These are phyloP conservation scores for Rhodotorula mucilaginosa DNA, from an alignment of 1,284 basidiomycete genomes.

Conservation along the genomic window DNA sequence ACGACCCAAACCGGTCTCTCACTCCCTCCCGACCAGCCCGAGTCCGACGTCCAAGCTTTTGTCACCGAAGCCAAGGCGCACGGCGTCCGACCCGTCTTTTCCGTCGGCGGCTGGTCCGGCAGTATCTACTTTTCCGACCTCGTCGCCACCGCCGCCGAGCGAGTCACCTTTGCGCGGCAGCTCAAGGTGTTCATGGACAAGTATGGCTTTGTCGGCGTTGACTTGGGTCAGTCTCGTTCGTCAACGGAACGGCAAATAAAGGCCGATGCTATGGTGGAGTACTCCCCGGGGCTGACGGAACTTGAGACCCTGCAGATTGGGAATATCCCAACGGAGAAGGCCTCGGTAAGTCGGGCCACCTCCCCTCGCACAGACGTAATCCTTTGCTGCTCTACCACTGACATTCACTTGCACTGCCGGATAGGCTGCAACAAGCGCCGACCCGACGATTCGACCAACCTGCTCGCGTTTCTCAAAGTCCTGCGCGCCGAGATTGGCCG, in stretches of 20 bases:
- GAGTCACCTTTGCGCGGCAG: slow-evolving; percentile 61
- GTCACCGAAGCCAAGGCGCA: slow-evolving; percentile 15
- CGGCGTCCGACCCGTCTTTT: slow-evolving; percentile 22
- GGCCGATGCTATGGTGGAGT: too few relatives aligned
- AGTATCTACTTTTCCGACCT: slow-evolving; percentile 65
- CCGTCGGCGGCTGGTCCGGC: slow-evolving; percentile 37
- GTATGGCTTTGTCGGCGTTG: slow-evolving; percentile 76
- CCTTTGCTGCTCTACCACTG: not conserved
- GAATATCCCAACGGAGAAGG: slow-evolving; percentile 70
- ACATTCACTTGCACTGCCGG: not conserved
- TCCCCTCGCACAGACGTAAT: not conserved
- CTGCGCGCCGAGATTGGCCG: slow-evolving; percentile 63
- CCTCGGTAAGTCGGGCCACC: slow-evolving; percentile 4
- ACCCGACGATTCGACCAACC: slow-evolving; percentile 64
- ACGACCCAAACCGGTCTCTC: slow-evolving; percentile 23
- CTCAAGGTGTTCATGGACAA: slow-evolving; percentile 59
- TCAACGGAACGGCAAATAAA: too few relatives aligned
- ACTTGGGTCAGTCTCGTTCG: slow-evolving; percentile 53
- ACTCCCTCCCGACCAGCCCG: slow-evolving; percentile 16
- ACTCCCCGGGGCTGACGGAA: too few relatives aligned
- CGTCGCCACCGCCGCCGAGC: slow-evolving; percentile 56
- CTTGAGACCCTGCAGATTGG: slow-evolving; percentile 60
- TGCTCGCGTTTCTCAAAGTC: slow-evolving; percentile 67
- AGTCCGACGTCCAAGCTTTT: slow-evolving; percentile 13
- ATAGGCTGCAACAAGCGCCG: slow-evolving; percentile 58